A percentile compares a stretch with the other conserved stretches of the same genome.
These are phyloP conservation scores for Pluteus cervinus DNA, from an alignment of 768 basidiomycete genomes.

Conservation along the genomic window DNA sequence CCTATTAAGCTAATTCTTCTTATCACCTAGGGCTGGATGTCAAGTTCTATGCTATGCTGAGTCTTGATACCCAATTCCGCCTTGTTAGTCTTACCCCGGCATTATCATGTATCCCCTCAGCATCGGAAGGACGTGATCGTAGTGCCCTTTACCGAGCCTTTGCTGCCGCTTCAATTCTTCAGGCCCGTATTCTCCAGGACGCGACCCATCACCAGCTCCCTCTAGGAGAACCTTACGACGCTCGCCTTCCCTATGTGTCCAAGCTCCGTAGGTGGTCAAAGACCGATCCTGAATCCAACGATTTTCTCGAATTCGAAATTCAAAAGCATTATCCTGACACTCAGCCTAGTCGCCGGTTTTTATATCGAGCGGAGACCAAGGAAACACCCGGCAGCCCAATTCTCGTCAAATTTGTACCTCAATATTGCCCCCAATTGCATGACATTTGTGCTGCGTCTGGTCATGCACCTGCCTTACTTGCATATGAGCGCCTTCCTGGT, in stretches of 20 bases:
- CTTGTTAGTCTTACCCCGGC: constrained; percentile 14
- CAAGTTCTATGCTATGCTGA: constrained; percentile 14
- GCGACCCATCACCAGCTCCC: not conserved
- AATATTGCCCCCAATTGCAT: constrained; percentile 14
- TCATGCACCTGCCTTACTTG: constrained; percentile 16
- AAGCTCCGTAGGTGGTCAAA: too few species aligned
- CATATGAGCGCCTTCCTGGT: constrained; percentile 15
- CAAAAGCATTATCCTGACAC: not conserved
- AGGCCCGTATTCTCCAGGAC: constrained; percentile 9
- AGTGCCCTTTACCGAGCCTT: constrained; percentile 12
- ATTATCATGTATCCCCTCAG: constrained; percentile 13
- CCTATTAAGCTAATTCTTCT: too few species aligned
- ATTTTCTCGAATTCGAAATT: constrained; percentile 8
- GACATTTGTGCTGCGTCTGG: constrained; percentile 10
- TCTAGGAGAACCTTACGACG: not conserved
- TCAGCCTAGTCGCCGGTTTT: constrained; percentile 4
- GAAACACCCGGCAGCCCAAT: constrained; percentile 15
- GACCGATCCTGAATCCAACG: constrained; percentile 3
- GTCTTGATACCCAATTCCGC: constrained; percentile 12
- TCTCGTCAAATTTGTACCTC: constrained; percentile 13
- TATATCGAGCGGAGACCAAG: constrained; percentile 5
- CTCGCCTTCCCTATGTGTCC: too few species aligned
- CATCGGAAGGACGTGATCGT: constrained; percentile 11
- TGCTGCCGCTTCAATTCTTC: constrained; percentile 13
- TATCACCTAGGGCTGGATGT: constrained; percentile 10